Percentiles rank a stretch among this genome's conserved stretches.
phyloP scores from a whole-genome alignment of 257 asterid genomes.

The Gentiana dahurica region DNA sequence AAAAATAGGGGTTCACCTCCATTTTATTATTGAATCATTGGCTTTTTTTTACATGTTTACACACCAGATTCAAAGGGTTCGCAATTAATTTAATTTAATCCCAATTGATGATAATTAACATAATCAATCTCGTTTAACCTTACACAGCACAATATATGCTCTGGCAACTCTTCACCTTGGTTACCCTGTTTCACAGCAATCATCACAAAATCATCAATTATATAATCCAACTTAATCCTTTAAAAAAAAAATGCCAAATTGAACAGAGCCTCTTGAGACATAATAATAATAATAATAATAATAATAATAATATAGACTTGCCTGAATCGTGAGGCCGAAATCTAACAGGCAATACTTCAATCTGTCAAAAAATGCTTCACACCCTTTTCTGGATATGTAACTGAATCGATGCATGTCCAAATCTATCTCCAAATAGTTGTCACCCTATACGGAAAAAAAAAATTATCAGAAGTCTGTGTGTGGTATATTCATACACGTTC shows the following conservation, averaged over 20 bases:
- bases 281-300: no score
- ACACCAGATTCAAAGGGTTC: no score
- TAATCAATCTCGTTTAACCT: slow-evolving; percentile 82
- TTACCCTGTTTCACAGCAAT: slow-evolving; percentile 53
- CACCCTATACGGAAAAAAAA: slow-evolving; percentile 41
- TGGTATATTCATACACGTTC: background rate
- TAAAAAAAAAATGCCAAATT: no score
- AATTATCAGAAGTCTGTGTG: background rate
- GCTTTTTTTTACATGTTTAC: no score
- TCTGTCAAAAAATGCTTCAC: slow-evolving; percentile 65
- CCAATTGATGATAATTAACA: slow-evolving; percentile 63
- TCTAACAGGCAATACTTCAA: slow-evolving; percentile 74
- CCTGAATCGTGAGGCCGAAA: slow-evolving; percentile 95
- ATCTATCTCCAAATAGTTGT: slow-evolving; percentile 82
- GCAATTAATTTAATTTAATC: slow-evolving; percentile 6
- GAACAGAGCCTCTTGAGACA: no score
- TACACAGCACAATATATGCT: slow-evolving; percentile 81
- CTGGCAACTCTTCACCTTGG: slow-evolving; percentile 91
- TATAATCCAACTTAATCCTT: no score
- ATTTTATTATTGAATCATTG: no score
- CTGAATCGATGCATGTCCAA: slow-evolving; percentile 95
- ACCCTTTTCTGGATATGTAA: slow-evolving; percentile 83
- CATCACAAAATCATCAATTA: slow-evolving; percentile 2
- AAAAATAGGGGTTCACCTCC: no score
- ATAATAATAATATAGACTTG: slow-evolving; percentile 15